Percentiles rank a stretch among this genome's conserved stretches.
Conservation (phyloP, 768 basidiomycete species). For the Tulasnella calospora region DNA sequence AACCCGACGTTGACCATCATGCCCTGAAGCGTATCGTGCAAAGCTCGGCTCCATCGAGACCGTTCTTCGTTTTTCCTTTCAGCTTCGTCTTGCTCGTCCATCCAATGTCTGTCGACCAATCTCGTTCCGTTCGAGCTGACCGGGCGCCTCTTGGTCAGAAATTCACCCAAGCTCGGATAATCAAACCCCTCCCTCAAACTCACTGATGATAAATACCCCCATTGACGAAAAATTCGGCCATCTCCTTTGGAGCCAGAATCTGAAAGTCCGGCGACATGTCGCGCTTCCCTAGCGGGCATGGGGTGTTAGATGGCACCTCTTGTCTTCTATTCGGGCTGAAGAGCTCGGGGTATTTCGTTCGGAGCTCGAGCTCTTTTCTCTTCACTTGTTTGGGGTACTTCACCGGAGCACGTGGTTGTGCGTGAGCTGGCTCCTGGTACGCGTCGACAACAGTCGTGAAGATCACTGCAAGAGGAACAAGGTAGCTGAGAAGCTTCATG, state of each 20-base stretch:
- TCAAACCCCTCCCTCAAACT: not conserved
- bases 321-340: too few species aligned
- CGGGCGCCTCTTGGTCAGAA: not conserved
- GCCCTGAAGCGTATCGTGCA: not conserved
- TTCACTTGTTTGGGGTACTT: not conserved
- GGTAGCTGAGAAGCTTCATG: not conserved
- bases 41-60: not conserved
- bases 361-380: not conserved
- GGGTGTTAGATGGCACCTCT: not conserved
- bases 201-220: not conserved
- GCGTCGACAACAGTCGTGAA: not conserved
- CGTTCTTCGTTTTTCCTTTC: not conserved
- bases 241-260: not conserved
- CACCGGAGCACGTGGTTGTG: not conserved
- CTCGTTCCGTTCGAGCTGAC: not conserved
- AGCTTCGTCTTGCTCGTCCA: conserved; percentile 1
- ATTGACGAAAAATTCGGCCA: not conserved
- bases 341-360: not conserved
- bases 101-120: not conserved
- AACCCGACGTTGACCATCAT: not conserved
- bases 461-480: not conserved
- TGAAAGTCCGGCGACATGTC: not conserved
- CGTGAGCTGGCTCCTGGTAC: not conserved
- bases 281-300: not conserved
- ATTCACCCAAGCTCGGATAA: too few species aligned